These are phyloP conservation scores for Evernia prunastri DNA, from an alignment of 495 filamentous ascomycete species.

Conservation along the genomic window DNA sequence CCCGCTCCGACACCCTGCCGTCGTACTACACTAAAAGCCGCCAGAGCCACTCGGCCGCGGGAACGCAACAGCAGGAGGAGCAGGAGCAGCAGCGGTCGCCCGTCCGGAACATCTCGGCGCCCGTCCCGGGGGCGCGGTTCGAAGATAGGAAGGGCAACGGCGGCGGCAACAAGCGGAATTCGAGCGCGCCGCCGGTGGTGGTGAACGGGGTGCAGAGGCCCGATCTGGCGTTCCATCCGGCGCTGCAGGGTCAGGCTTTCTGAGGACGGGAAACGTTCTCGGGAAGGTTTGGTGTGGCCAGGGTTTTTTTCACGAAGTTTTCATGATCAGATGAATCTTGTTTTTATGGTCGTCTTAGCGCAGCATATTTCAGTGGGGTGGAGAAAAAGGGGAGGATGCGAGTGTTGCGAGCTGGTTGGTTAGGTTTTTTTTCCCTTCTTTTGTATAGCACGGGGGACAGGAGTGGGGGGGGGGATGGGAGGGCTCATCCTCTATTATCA, in stretches of 20 bases:
- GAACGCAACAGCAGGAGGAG: not conserved
- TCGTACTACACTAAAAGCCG: constrained; percentile 37
- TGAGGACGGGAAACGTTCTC: not conserved
- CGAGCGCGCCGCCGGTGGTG: constrained; percentile 17
- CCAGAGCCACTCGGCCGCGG: constrained; percentile 32
- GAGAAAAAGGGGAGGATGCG: not conserved
- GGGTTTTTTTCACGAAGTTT: not conserved
- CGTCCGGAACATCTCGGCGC: constrained; percentile 38
- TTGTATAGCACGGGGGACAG: not conserved
- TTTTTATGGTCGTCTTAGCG: too few relatives aligned
- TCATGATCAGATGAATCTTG: not conserved
- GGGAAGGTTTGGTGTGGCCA: not conserved
- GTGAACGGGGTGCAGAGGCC: constrained; percentile 30
- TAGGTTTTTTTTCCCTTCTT: not conserved
- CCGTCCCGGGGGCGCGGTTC: constrained; percentile 19
- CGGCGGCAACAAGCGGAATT: constrained; percentile 5
- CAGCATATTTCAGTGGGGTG: not conserved
- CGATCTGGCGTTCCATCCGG: constrained; percentile 45
- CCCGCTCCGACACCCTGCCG: constrained; percentile 40
- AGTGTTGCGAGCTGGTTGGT: not conserved
- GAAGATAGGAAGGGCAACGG: too few relatives aligned
- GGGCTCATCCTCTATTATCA: not conserved
- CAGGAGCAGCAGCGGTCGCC: not conserved
- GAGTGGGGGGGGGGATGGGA: not conserved
- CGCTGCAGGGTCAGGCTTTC: constrained; percentile 20